Base-by-base conservation (phyloP, 768 basidiomycete genomes). In the Lentinula guzmanii region DNA sequence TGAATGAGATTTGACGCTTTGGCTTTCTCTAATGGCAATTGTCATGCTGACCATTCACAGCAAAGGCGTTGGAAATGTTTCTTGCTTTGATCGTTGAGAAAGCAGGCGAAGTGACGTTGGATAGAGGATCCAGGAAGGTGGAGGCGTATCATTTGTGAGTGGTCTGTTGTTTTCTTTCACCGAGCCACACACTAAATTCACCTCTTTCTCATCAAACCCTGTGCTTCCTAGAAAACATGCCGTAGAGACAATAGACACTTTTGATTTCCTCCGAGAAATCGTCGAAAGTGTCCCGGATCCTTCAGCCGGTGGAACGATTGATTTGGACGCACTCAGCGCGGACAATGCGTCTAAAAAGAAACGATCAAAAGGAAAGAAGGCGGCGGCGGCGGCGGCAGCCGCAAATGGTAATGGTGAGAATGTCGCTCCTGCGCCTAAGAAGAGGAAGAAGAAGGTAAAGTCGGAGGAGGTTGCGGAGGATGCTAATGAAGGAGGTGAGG, bases 251-350 rank as follows among this genome's bases (percentile, higher is more conserved):
- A 90, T 87, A 10, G 88, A 93, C 65, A 91, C 86, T 79, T 86
- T 98, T 54, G 96, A 98, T 72, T 98, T 98, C 74, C 82, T 98
- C 35, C 90, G 92, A 70, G 95, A 98, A 70, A 86, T 97, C 57
- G 94, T 96, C 24, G 86, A 90, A 68, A 76, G 79, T 39, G 86
- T 96, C 5, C 89, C 92, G 0, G 95, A 98, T 72, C 95, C 95
- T 0, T 89, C 91, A 3, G 86, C 86, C 18, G 90, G 91, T 10
- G 91, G 89, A 2, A 91, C 89, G 0, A 84, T 90, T 46, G 86
- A 90, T 67, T 71, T 91, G 15, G 87, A 88, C 52, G 78, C 79
- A 13, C 89, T 89, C 67, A 78, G 73, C 21, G 74, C 77, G 6
- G 82, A 85, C 54, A 70, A 67, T 63, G 74, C 71, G 34, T 72